Evolutionary conservation across 2,329 filamentous ascomycete genomes (phyloP).

Genomic region (Colletotrichum neosansevieriae): DNA sequence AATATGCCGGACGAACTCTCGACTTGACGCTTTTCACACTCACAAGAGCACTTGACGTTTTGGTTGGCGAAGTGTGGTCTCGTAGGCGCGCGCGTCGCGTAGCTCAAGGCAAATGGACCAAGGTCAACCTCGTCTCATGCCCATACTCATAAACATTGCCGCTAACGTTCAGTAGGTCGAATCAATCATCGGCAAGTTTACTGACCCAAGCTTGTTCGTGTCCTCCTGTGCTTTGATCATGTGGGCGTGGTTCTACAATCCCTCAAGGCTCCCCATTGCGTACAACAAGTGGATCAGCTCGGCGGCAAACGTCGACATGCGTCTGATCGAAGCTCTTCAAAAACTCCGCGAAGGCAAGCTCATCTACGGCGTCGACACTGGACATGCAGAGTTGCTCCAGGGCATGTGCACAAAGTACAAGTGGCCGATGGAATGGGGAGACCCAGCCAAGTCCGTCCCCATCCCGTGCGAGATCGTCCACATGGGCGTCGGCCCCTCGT

Average conservation of each 20-base stretch:
- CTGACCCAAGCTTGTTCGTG: conserved; percentile 80
- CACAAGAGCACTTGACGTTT: conserved; percentile 78
- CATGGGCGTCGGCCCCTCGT: conserved; percentile 79
- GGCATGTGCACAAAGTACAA: conserved; percentile 79
- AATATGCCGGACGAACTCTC: conserved; percentile 77
- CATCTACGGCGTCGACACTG: conserved; percentile 79
- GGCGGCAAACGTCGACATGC: conserved; percentile 79
- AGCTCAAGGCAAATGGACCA: conserved; percentile 60
- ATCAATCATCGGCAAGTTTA: conserved; percentile 55
- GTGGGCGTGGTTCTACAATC: conserved; percentile 89
- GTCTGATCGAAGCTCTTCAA: conserved; percentile 80
- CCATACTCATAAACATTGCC: background rate
- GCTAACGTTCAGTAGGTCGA: conserved; percentile 52
- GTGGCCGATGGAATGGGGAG: conserved; percentile 77
- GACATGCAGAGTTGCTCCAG: conserved; percentile 74
- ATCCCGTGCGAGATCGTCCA: conserved; percentile 89
- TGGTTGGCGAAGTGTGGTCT: conserved; percentile 75
- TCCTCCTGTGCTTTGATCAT: conserved; percentile 81
- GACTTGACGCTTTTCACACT: conserved; percentile 85
- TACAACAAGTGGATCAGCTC: conserved; percentile 88
- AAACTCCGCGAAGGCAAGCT: conserved; percentile 73
- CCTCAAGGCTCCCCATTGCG: conserved; percentile 75
- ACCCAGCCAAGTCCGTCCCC: conserved; percentile 76
- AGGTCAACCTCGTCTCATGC: conserved; percentile 48
- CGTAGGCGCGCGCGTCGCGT: conserved; percentile 59